Evolutionary conservation across 2,329 filamentous ascomycete species (phyloP).

Genomic region (Penicillium freii): DNA sequence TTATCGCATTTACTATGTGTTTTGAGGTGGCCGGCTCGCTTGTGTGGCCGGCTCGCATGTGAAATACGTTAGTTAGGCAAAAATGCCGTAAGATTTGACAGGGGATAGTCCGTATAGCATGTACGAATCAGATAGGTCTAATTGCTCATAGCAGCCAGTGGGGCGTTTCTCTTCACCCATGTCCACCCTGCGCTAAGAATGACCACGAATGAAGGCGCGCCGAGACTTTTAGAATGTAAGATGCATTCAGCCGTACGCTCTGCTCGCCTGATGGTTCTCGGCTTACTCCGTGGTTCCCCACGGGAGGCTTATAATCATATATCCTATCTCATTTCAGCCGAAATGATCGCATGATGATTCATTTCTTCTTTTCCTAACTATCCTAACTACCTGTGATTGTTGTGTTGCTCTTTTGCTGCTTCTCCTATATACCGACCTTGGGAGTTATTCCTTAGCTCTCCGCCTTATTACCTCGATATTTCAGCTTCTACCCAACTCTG

Average conservation of each 20-base stretch:
- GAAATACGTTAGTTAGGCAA: no score
- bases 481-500: background rate
- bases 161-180: slow-evolving; percentile 13
- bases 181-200: slow-evolving; percentile 6
- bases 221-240: background rate
- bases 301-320: slow-evolving; percentile 16
- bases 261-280: slow-evolving; percentile 12
- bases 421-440: background rate
- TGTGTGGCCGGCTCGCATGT: no score
- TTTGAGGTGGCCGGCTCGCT: no score
- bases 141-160: slow-evolving; percentile 13
- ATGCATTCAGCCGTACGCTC: slow-evolving; percentile 10
- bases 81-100: slow-evolving; percentile 1
- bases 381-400: background rate
- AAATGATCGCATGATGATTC: slow-evolving; percentile 8
- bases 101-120: slow-evolving; percentile 6
- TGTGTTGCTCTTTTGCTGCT: background rate
- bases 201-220: background rate
- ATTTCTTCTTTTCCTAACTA: slow-evolving; percentile 1
- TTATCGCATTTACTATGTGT: no score
- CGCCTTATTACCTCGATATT: background rate
- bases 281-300: slow-evolving; percentile 14
- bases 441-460: background rate
- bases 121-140: slow-evolving; percentile 12
- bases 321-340: slow-evolving; percentile 13